Evolutionary conservation across 371 early-diverging fungal species (phyloP).

Genomic region (Haplosporangium sp.): DNA sequence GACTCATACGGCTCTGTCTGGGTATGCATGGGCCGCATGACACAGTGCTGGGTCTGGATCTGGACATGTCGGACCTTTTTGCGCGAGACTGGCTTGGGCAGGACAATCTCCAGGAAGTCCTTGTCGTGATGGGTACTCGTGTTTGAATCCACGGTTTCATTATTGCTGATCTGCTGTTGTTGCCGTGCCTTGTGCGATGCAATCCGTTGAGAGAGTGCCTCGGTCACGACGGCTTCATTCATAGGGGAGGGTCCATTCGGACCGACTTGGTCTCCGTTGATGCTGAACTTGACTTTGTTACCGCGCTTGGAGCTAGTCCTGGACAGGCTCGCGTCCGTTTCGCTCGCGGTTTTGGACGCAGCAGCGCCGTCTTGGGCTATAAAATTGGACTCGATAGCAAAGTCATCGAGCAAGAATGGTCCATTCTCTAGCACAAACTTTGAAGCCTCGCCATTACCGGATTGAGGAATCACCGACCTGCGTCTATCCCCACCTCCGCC

Average conservation of each 20-base stretch:
- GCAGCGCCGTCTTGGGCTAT: constrained; percentile 8
- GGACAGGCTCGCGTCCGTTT: not conserved
- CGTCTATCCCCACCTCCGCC: constrained; percentile 6
- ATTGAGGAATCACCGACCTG: constrained; percentile 16
- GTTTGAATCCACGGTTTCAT: not conserved
- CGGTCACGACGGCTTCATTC: constrained; percentile 31
- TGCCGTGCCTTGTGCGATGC: constrained; percentile 36
- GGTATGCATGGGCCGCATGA: constrained; percentile 50
- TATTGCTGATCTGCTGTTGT: not conserved
- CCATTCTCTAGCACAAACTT: constrained; percentile 10
- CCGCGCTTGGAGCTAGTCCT: constrained; percentile 22
- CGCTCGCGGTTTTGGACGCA: not conserved
- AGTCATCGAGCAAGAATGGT: constrained; percentile 20
- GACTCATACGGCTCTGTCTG: constrained; percentile 39
- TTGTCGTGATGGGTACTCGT: not conserved
- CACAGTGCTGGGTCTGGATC: constrained; percentile 53
- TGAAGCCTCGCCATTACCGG: constrained; percentile 1
- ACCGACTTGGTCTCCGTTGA: constrained; percentile 2
- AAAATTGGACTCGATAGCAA: constrained; percentile 26
- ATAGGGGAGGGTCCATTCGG: not conserved
- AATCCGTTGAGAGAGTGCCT: constrained; percentile 34
- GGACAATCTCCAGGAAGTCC: constrained; percentile 6
- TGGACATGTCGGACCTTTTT: constrained; percentile 55
- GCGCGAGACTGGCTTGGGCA: constrained; percentile 33
- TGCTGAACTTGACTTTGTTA: constrained; percentile 32